Conservation (phyloP, 164 flowering plant genomes). For the Aristolochia contorta region DNA sequence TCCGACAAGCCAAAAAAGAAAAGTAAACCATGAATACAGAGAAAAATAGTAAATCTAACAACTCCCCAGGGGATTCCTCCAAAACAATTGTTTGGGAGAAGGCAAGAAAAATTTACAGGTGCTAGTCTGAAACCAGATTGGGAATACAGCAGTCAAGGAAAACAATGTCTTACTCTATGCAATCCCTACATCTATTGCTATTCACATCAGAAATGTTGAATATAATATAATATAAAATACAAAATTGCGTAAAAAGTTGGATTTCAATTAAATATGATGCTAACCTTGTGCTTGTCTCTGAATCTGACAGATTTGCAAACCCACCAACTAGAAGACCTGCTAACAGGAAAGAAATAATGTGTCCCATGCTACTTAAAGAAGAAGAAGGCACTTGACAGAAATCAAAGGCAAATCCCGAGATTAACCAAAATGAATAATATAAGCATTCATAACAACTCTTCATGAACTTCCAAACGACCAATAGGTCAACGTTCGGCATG, state of each 20-base stretch:
- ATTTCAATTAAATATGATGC: slow-evolving; percentile 91
- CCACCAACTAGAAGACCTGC: slow-evolving; percentile 89
- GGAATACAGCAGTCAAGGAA: slow-evolving; percentile 61
- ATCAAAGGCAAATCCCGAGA: too few relatives aligned
- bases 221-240: neutral
- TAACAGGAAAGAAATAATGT: neutral
- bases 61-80: neutral
- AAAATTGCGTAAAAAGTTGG: slow-evolving; percentile 25
- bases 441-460: too few relatives aligned
- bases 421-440: too few relatives aligned
- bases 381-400: too few relatives aligned
- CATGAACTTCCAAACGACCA: too few relatives aligned
- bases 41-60: neutral
- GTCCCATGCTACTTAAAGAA: too few relatives aligned
- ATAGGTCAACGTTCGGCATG: too few relatives aligned
- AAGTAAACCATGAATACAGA: neutral
- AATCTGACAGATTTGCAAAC: slow-evolving; percentile 82
- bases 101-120: slow-evolving; percentile 55
- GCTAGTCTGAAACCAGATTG: slow-evolving; percentile 95
- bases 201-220: too few relatives aligned
- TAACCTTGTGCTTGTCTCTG: slow-evolving; percentile 83
- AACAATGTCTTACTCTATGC: slow-evolving; percentile 10
- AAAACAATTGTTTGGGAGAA: neutral
- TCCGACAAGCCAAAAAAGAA: slow-evolving; percentile 41
- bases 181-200: neutral